These are phyloP conservation scores for Tuber magnatum DNA, from an alignment of 495 filamentous ascomycete genomes.

Conservation along the genomic window DNA sequence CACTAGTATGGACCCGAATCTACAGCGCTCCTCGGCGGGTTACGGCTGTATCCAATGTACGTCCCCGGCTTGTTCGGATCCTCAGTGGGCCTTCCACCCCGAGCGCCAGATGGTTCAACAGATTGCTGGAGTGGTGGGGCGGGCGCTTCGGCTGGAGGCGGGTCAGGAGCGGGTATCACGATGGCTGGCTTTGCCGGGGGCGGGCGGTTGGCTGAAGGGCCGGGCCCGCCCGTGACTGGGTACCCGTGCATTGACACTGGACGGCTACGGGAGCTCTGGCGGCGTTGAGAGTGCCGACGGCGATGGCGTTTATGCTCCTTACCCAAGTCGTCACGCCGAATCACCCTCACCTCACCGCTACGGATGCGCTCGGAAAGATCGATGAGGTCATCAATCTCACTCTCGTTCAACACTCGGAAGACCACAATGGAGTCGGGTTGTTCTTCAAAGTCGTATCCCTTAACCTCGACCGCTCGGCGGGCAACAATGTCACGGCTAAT, in stretches of 20 bases:
- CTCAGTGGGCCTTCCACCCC: conserved; percentile 17
- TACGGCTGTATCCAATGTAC: conserved; percentile 38
- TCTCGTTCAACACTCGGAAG: conserved; percentile 31
- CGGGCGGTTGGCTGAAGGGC: conserved; percentile 33
- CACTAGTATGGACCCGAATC: conserved; percentile 18
- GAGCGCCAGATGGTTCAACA: background rate
- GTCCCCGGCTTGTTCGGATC: conserved; percentile 36
- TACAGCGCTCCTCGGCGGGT: conserved; percentile 31
- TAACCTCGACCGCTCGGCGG: conserved; percentile 33
- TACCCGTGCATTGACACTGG: conserved; percentile 35
- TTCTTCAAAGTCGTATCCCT: conserved; percentile 36
- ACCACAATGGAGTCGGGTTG: conserved; percentile 37
- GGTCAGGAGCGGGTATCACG: conserved; percentile 32
- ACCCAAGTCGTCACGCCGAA: conserved; percentile 31
- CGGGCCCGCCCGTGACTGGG: conserved; percentile 16
- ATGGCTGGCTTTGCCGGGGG: conserved; percentile 39
- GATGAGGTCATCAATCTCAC: conserved; percentile 37
- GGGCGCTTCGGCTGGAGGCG: conserved; percentile 26
- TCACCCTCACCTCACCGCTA: conserved; percentile 30
- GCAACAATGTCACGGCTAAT: conserved; percentile 41
- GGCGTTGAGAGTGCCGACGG: conserved; percentile 20
- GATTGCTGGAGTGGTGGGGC: conserved; percentile 18
- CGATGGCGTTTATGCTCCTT: conserved; percentile 22
- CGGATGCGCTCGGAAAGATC: conserved; percentile 36
- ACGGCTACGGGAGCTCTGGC: conserved; percentile 12